These are phyloP conservation scores for Arthrocladium fulminans DNA, from an alignment of 2,329 filamentous ascomycete genomes.

Conservation along the genomic window DNA sequence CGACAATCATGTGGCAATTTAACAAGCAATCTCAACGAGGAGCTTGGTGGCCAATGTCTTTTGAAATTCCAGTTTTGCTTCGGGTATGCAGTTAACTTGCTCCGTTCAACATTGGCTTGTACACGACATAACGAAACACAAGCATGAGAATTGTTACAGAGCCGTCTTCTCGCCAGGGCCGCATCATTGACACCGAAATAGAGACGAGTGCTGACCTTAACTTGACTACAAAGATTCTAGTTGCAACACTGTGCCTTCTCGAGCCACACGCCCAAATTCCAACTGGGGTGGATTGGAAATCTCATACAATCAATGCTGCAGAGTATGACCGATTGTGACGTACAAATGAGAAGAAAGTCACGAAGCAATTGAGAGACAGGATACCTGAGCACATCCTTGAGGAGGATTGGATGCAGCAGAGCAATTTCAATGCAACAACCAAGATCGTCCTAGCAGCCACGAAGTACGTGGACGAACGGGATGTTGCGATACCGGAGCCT, in stretches of 20 bases:
- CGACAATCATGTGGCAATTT: not conserved
- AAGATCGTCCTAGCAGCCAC: not conserved
- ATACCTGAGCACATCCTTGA: not conserved
- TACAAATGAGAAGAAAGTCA: not conserved
- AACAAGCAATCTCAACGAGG: not conserved
- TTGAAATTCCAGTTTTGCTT: not conserved
- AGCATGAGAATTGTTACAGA: not conserved
- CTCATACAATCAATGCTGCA: not conserved
- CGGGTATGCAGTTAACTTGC: not conserved
- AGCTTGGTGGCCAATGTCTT: not conserved
- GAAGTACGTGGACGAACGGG: not conserved
- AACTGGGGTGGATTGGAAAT: not conserved
- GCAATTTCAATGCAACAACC: conserved; percentile 3
- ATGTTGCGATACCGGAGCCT: not conserved
- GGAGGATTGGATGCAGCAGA: not conserved
- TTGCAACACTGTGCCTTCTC: not conserved
- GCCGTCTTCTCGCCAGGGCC: not conserved
- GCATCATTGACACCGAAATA: not conserved
- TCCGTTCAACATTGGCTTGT: too few species aligned
- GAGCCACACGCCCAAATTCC: not conserved
- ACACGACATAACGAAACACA: conserved; percentile 5
- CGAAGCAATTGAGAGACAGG: not conserved
- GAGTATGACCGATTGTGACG: conserved; percentile 1
- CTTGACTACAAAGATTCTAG: not conserved
- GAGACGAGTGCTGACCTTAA: conserved; percentile 1